Percentiles rank a stretch among this genome's conserved stretches.
phyloP scores from a whole-genome alignment of 176 grass and related monocot genomes.

The Carex cristatella region DNA sequence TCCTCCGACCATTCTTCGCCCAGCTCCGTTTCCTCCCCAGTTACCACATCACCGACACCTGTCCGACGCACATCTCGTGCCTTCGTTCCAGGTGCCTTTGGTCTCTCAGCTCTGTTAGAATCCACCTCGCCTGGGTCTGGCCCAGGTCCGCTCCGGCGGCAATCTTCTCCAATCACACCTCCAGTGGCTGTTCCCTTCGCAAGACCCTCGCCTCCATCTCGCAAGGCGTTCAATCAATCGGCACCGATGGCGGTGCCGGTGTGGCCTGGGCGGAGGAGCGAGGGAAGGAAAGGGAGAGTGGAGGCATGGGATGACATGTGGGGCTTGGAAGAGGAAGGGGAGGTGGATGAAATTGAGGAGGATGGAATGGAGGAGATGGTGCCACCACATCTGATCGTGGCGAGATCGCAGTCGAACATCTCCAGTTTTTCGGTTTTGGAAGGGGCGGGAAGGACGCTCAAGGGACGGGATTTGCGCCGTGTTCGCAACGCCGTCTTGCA shows the following conservation, averaged over 20 bases:
- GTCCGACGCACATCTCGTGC: slow-evolving; percentile 9
- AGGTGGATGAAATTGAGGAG: background rate
- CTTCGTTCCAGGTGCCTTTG: slow-evolving; percentile 32
- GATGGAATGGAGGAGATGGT: slow-evolving; percentile 42
- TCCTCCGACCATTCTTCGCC: slow-evolving; percentile 22
- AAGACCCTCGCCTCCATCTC: background rate
- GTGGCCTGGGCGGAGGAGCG: slow-evolving; percentile 38
- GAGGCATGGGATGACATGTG: slow-evolving; percentile 16
- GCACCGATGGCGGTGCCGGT: slow-evolving; percentile 62
- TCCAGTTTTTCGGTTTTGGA: slow-evolving; percentile 65
- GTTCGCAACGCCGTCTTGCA: slow-evolving; percentile 76
- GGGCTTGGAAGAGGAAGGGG: slow-evolving; percentile 12
- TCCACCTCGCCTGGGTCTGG: slow-evolving; percentile 19
- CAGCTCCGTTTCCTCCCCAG: slow-evolving; percentile 37
- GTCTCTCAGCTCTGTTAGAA: slow-evolving; percentile 54
- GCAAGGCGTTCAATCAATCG: slow-evolving; percentile 42
- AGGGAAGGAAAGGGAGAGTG: slow-evolving; percentile 10
- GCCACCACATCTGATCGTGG: slow-evolving; percentile 60
- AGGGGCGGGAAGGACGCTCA: slow-evolving; percentile 66
- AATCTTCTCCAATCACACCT: slow-evolving; percentile 14
- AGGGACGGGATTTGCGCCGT: slow-evolving; percentile 70
- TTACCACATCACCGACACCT: slow-evolving; percentile 5
- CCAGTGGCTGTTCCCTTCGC: slow-evolving; percentile 12
- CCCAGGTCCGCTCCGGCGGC: slow-evolving; percentile 17
- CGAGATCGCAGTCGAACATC: slow-evolving; percentile 41